phyloP scores from a whole-genome alignment of 192 early-diverging fungal genomes.

The Helicostylum pulchrum region DNA sequence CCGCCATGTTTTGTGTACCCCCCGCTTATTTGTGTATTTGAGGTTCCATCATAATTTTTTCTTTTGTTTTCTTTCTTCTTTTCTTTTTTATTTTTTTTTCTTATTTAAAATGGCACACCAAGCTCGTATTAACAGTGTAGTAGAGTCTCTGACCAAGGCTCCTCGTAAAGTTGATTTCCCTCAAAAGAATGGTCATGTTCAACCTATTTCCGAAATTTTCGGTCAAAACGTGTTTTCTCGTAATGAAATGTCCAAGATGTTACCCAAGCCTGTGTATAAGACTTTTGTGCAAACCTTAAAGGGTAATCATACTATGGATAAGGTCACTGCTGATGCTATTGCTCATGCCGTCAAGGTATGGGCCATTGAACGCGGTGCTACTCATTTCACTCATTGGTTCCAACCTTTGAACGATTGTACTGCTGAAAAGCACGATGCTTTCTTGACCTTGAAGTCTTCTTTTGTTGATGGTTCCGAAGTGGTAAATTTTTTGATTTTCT shows the following conservation, averaged over 20 bases:
- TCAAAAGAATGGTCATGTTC: slow-evolving; percentile 63
- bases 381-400: slow-evolving; percentile 99
- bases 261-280: slow-evolving; percentile 94
- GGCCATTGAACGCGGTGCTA: slow-evolving; percentile 96
- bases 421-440: slow-evolving; percentile 99
- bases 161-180: slow-evolving; percentile 81
- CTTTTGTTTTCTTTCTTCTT: background rate
- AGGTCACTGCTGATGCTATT: slow-evolving; percentile 94
- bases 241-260: slow-evolving; percentile 79
- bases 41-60: background rate
- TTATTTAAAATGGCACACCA: slow-evolving; percentile 33
- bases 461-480: slow-evolving; percentile 84
- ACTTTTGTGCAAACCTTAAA: slow-evolving; percentile 90
- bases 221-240: slow-evolving; percentile 92
- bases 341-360: slow-evolving; percentile 96
- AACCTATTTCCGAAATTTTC: slow-evolving; percentile 88
- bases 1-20: no score
- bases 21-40: slow-evolving; percentile 5
- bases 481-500: slow-evolving; percentile 34
- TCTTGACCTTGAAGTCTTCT: slow-evolving; percentile 83
- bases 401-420: slow-evolving; percentile 98
- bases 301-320: slow-evolving; percentile 86
- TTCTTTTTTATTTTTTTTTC: background rate
- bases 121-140: slow-evolving; percentile 45
- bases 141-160: slow-evolving; percentile 55